Conservation (phyloP, 192 early-diverging fungal species). For the Helicostylum pulchrum region DNA sequence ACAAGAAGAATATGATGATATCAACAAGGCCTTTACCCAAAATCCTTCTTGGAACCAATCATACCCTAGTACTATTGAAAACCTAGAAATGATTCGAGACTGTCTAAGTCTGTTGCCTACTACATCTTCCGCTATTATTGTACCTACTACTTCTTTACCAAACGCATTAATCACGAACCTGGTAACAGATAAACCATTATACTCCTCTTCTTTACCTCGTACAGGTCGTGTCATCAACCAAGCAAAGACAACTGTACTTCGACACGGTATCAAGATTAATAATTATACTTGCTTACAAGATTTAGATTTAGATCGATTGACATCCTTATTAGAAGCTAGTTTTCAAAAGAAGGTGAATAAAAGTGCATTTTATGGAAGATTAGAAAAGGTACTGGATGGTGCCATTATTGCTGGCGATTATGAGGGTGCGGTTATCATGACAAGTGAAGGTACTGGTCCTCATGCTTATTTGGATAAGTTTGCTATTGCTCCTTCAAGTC, state of each 20-base stretch:
- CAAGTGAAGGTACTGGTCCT: constrained; percentile 49
- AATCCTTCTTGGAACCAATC: constrained; percentile 32
- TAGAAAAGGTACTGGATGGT: constrained; percentile 46
- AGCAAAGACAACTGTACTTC: constrained; percentile 69
- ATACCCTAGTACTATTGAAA: constrained; percentile 39
- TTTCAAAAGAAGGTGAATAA: constrained; percentile 64
- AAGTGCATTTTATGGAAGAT: constrained; percentile 56
- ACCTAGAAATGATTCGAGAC: constrained; percentile 60
- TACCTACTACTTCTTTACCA: constrained; percentile 44
- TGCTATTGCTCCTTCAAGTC: constrained; percentile 77
- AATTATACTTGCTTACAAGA: constrained; percentile 52
- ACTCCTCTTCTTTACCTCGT: constrained; percentile 53
- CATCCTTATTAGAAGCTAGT: constrained; percentile 67
- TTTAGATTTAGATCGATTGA: constrained; percentile 51
- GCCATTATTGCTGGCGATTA: constrained; percentile 89
- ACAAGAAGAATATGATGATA: constrained; percentile 66
- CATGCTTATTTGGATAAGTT: constrained; percentile 88
- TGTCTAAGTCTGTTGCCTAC: constrained; percentile 68
- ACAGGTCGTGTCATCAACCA: constrained; percentile 31
- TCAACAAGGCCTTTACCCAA: constrained; percentile 38
- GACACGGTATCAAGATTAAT: constrained; percentile 69
- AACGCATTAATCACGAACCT: constrained; percentile 63
- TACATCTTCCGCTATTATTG: constrained; percentile 76
- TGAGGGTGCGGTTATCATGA: constrained; percentile 85
- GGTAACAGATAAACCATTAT: constrained; percentile 74